Evolutionary conservation across 2,329 filamentous ascomycete species (phyloP).

Genomic region (Dothideomycetes sp.): DNA sequence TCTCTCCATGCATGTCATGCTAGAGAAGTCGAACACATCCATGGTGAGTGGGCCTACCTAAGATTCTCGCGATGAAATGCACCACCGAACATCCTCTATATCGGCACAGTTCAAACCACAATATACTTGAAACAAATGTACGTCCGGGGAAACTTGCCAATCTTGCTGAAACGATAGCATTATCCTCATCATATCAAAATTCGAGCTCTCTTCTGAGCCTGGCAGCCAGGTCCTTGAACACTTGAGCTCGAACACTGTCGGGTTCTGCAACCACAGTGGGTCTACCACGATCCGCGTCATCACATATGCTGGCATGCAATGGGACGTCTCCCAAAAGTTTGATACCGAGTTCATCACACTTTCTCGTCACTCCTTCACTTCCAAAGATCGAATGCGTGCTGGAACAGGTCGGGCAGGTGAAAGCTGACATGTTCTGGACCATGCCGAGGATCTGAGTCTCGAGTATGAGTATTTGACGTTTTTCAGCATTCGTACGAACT

Average conservation of each 20-base stretch:
- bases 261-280: conserved; percentile 87
- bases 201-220: conserved; percentile 12
- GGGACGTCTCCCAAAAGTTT: conserved; percentile 84
- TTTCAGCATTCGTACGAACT: conserved; percentile 1
- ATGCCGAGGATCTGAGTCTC: conserved; percentile 57
- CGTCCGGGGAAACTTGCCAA: no score
- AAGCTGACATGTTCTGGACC: conserved; percentile 86
- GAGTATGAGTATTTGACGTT: neutral
- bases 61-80: no score
- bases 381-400: conserved; percentile 30
- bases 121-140: no score
- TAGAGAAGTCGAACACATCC: no score
- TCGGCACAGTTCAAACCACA: no score
- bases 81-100: no score
- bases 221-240: conserved; percentile 48
- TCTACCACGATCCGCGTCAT: conserved; percentile 76
- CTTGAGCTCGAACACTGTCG: conserved; percentile 57
- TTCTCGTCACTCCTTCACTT: conserved; percentile 44
- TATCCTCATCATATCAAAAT: conserved; percentile 5
- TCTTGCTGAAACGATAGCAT: neutral
- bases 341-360: conserved; percentile 65
- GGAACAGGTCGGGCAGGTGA: conserved; percentile 58
- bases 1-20: no score
- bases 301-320: conserved; percentile 75
- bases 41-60: no score